Evolutionary conservation across 2,329 filamentous ascomycete species (phyloP), one percentile per base, ranked within the genome.

Genomic region (Aspergillus ustus): DNA sequence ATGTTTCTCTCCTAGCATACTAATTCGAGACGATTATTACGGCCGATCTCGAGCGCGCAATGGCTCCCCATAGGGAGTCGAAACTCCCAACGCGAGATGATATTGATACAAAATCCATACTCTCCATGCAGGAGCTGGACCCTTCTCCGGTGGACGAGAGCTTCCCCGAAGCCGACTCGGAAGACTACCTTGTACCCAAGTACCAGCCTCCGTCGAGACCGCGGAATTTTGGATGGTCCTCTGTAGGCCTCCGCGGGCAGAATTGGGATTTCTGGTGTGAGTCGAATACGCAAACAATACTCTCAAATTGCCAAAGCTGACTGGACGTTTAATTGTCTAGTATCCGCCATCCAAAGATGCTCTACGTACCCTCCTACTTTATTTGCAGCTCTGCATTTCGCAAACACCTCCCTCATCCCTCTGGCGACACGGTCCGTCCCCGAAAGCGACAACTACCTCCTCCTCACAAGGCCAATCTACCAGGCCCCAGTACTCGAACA

Each of bases 391-490:
- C 83, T 95, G 60, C 93, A 96, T 79, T 82, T 95, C 64, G 84
- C 88, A 70, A 96, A 93, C 70, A 94, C 92, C 37, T 91, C 91
- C 7, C 75, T 96, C 48, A 89, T 96, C 66, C 93, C 92, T 0
- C 85, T 95, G 43, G 69, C 89, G 53, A 92, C 91, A 45, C 86
- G 84, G 60, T 92, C 90, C 50, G 86, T 95, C 7, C 81, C 89
- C 8, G 85, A 87, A 56, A 91, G 91, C 63, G 93, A 97, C 74
- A 88, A 88, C 53, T 96, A 93, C 77, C 88, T 98, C 52, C 89
- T 98, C 66, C 91, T 97, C 76, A 93, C 93, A 29, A 88, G 94
- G 63, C 93, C 96, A 52, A 88, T 95, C 76, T 98, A 98, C 81
- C 94, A 97, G 77, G 93, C 92, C 1, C 84, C 89, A 2, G 81